Conservation (phyloP, 345 rosid genomes). For the Linum lewisii region DNA sequence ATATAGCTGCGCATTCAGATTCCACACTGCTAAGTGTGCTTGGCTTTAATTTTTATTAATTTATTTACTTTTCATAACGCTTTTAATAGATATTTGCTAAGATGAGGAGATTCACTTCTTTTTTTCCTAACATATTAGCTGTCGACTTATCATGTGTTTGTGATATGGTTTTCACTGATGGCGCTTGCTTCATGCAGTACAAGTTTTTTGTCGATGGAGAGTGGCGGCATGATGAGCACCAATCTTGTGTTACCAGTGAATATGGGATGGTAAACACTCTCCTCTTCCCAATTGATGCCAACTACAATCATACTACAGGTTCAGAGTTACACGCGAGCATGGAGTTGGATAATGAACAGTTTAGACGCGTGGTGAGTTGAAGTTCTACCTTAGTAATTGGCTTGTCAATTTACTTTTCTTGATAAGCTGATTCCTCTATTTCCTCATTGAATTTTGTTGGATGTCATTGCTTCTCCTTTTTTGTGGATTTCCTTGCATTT, state of each 20-base stretch:
- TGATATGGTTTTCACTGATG: background rate
- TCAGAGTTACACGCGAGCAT: slow-evolving; percentile 10
- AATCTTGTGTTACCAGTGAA: slow-evolving; percentile 13
- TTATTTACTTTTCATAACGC: background rate
- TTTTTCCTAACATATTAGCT: too few relatives aligned
- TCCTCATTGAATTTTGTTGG: background rate
- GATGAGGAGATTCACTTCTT: too few relatives aligned
- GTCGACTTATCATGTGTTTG: background rate
- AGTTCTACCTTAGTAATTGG: background rate
- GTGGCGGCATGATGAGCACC: slow-evolving; percentile 24
- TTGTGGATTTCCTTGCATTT: background rate
- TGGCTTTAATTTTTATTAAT: background rate
- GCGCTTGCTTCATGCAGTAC: slow-evolving; percentile 14
- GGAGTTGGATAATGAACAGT: slow-evolving; percentile 21
- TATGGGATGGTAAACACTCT: slow-evolving; percentile 21
- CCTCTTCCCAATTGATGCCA: slow-evolving; percentile 13
- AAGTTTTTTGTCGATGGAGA: slow-evolving; percentile 28
- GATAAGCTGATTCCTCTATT: background rate
- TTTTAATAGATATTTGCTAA: background rate
- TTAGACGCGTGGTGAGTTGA: slow-evolving; percentile 19
- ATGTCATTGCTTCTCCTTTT: background rate
- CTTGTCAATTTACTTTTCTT: background rate
- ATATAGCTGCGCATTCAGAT: background rate
- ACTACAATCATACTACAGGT: slow-evolving; percentile 5
- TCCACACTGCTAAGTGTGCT: background rate